Base-by-base conservation (phyloP, 495 filamentous ascomycete species). In the Aeminium ludgeri region DNA sequence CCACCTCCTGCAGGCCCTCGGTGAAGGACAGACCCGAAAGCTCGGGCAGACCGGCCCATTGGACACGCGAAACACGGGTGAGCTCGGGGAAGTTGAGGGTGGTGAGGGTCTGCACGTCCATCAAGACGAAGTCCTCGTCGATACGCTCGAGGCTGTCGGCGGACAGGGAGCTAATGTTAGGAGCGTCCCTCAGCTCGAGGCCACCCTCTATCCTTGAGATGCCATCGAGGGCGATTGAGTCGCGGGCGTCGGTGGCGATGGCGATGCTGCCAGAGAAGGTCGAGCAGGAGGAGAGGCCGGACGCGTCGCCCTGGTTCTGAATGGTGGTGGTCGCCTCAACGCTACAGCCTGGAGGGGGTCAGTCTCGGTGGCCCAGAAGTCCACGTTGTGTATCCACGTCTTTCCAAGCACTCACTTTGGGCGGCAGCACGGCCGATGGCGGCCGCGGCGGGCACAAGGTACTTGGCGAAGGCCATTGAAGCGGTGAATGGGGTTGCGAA, bases 361-460 rank as follows among this genome's bases (percentile, higher is more conserved):
- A 36, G 34, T 34, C 48, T 6, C 6, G 36, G 13, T 35, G 20
- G 12, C 39, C 27, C 34, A 12, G 8, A 25, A 8, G 23, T 25
- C 3, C 8, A 25, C 8, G 23, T 39, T 8, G 13, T 31, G 6
- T 10, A 30, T 39, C 7, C 20, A 7, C 6, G 36, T 15, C 18
- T 35, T 19, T 23, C 20, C 13, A n/a, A 20, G 20, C 29, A 16
- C 35, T 2, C 32, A 3, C 27, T 18, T 77, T 64, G 62, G 82
- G 84, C 86, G 48, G 76, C 60, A 38, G 65, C 77, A 38, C 68
- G 57, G 53, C 76, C 66, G 55, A 67, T 65, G 48, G 76, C 65
- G 48, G 79, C 84, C 61, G 86, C 61, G 32, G 73, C 71, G 57
- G 82, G 78, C 52, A 91, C 67, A 46, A 85, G 58, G 62, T 84